Evolutionary conservation across 441 rosid genomes (phyloP).

Genomic region (Erodium texanum): DNA sequence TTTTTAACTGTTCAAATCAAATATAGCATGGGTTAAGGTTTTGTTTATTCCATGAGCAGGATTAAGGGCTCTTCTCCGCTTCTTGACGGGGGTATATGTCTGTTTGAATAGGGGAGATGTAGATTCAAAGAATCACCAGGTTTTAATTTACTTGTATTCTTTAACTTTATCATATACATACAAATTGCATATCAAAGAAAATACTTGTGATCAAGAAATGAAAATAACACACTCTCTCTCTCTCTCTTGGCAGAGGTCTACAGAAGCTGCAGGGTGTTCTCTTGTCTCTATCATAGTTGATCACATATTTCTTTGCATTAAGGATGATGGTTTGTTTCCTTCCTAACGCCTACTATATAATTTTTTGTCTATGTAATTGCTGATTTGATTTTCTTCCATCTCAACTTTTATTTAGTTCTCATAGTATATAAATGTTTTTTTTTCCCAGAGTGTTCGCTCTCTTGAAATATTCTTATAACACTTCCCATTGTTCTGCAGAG

Average conservation of each 20-base stretch:
- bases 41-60: constrained; percentile 39
- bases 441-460: not conserved
- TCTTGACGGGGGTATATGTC: constrained; percentile 83
- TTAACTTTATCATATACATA: constrained; percentile 10
- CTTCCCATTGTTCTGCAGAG: constrained; percentile 45
- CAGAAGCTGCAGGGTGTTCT: constrained; percentile 91
- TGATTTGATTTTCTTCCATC: not conserved
- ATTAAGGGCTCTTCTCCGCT: constrained; percentile 96
- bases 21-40: constrained; percentile 7
- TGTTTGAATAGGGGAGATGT: constrained; percentile 95
- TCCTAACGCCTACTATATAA: not conserved
- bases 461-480: constrained; percentile 11
- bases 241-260: constrained; percentile 44
- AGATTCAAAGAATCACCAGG: constrained; percentile 83
- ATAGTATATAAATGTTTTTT: not conserved
- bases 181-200: not conserved
- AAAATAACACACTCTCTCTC: not conserved
- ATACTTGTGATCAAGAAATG: not conserved
- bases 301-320: constrained; percentile 91
- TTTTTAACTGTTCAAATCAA: constrained; percentile 9
- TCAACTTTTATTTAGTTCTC: constrained; percentile 5
- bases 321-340: constrained; percentile 73
- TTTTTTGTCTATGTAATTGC: not conserved
- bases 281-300: constrained; percentile 83
- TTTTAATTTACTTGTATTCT: constrained; percentile 19